These are phyloP conservation scores for Stropharia rugosoannulata DNA, from an alignment of 768 basidiomycete genomes.

Conservation along the genomic window DNA sequence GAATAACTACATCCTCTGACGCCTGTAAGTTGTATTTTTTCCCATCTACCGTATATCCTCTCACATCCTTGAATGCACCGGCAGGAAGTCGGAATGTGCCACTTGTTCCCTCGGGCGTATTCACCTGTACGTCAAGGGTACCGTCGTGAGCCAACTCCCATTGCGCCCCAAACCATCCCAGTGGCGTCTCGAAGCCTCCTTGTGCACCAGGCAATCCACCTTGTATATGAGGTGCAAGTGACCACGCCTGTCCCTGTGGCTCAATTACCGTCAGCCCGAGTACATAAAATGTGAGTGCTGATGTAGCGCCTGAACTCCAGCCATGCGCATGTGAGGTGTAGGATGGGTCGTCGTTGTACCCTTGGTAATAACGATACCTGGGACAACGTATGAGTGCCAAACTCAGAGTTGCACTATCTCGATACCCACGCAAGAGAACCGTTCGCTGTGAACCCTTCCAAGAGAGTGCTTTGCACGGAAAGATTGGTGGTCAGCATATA, in stretches of 20 bases:
- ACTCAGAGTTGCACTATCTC: neutral
- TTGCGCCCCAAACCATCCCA: conserved; percentile 49
- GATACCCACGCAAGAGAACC: conserved; percentile 48
- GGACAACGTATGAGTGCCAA: neutral
- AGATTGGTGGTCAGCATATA: conserved; percentile 58
- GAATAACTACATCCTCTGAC: neutral
- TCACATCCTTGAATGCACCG: neutral
- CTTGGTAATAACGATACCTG: conserved; percentile 51
- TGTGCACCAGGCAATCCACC: conserved; percentile 39
- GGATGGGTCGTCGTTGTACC: conserved; percentile 56
- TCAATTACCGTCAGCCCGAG: conserved; percentile 51
- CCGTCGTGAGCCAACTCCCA: conserved; percentile 32
- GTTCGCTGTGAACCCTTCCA: conserved; percentile 59
- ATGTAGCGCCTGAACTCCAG: conserved; percentile 59
- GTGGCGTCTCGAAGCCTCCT: conserved; percentile 52
- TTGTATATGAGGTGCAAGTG: conserved; percentile 42
- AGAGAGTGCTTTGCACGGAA: conserved; percentile 54
- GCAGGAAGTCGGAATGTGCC: conserved; percentile 8
- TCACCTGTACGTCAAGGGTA: conserved; percentile 8
- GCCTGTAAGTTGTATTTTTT: neutral
- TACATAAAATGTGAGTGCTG: conserved; percentile 55
- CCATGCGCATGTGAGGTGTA: conserved; percentile 64
- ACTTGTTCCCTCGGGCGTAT: conserved; percentile 17
- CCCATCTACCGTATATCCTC: conserved; percentile 5
- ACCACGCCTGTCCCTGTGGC: conserved; percentile 48